phyloP scores from a whole-genome alignment of 164 flowering plant genomes.

The Macadamia integrifolia region DNA sequence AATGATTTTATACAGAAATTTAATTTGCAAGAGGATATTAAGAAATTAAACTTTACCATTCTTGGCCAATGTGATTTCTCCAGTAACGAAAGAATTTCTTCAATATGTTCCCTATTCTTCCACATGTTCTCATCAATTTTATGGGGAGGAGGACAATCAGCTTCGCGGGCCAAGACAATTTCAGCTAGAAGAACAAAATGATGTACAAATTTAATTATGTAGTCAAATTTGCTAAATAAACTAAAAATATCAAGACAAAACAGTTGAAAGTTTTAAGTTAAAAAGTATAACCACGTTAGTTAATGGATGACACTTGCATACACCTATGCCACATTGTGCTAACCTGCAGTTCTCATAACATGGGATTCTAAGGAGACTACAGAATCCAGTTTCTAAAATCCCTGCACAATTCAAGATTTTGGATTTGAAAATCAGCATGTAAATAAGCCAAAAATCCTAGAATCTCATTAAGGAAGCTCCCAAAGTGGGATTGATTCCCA shows the following conservation, averaged over 20 bases:
- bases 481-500: too few species aligned
- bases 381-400: too few species aligned
- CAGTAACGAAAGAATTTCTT: constrained; percentile 69
- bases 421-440: too few species aligned
- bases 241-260: not conserved
- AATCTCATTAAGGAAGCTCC: too few species aligned
- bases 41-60: constrained; percentile 28
- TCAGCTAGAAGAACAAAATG: constrained; percentile 34
- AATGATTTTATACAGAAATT: not conserved
- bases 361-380: too few species aligned
- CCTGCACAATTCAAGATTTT: too few species aligned
- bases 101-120: constrained; percentile 93
- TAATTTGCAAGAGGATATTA: not conserved
- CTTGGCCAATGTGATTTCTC: constrained; percentile 65
- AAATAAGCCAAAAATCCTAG: too few species aligned
- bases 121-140: constrained; percentile 96
- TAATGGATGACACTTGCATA: too few species aligned
- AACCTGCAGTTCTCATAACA: too few species aligned
- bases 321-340: too few species aligned
- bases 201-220: not conserved
- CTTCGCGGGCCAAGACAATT: constrained; percentile 46
- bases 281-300: too few species aligned
- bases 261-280: not conserved
- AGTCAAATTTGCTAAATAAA: not conserved
- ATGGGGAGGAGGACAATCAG: constrained; percentile 57